Evolutionary conservation across 306 rosid species (phyloP).

Genomic region (Vigna nakashimae): DNA sequence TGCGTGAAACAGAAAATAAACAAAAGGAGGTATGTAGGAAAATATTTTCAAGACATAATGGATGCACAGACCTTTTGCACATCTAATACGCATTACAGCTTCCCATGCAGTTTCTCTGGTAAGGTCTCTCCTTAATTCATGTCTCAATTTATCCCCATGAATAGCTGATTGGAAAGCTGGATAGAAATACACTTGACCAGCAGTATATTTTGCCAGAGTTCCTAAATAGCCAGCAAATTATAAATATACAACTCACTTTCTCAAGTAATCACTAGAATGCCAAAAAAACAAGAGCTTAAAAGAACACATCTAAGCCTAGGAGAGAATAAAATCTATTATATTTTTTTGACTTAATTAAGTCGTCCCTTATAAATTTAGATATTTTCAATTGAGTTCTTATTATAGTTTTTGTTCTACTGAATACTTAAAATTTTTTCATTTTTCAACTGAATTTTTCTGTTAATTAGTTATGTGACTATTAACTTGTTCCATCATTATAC

Average conservation of each 20-base stretch:
- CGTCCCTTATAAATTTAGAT: no score
- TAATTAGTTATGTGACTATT: no score
- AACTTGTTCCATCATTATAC: no score
- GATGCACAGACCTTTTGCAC: constrained; percentile 84
- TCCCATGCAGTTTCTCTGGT: constrained; percentile 99
- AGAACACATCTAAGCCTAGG: constrained; percentile 8
- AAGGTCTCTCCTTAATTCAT: constrained; percentile 92
- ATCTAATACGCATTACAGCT: constrained; percentile 97
- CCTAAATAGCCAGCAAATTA: constrained; percentile 59
- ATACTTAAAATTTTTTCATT: no score
- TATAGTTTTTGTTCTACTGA: no score
- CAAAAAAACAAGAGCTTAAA: constrained; percentile 22
- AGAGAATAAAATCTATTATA: neutral
- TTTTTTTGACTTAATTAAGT: no score
- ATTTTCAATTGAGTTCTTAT: no score
- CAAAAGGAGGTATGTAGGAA: constrained; percentile 28
- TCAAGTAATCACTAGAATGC: constrained; percentile 22
- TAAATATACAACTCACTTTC: constrained; percentile 26
- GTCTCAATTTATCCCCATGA: constrained; percentile 93
- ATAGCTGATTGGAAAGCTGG: constrained; percentile 80
- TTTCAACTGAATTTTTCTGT: no score
- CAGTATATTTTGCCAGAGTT: constrained; percentile 96
- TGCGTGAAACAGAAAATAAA: constrained; percentile 21
- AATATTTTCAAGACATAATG: constrained; percentile 35
- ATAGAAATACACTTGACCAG: constrained; percentile 90